Base-by-base conservation (phyloP, 2,329 filamentous ascomycete species). In the Fonsecaea erecta region DNA sequence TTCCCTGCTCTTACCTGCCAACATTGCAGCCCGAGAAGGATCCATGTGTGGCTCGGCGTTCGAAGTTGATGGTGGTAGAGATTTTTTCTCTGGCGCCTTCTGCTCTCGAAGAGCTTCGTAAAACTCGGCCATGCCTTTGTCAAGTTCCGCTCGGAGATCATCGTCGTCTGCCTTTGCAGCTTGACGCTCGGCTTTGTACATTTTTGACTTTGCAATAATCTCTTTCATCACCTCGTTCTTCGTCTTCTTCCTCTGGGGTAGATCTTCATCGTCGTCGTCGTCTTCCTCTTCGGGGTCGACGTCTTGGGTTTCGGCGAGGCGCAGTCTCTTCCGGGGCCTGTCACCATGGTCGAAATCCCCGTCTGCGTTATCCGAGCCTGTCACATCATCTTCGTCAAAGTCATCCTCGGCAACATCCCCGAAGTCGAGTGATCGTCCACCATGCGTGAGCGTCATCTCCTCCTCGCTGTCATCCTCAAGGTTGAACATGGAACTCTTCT, bases 161-260 rank as follows among this genome's bases (percentile, higher is more conserved):
- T 96, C 92, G 71, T 99, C 95, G 56, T 95, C 92, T 67, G 98
- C 95, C 75, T 97, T 97, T 30, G 88, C 87, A 66, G 92, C 89
- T 78, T 99, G 95, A 46, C 95, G 88, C 79, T 98, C 93, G 74
- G 94, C 93, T 79, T 97, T 98, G 84, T 97, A 86, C 68, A 91
- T 84, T 76, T 99, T 99, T 0, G 94, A 98, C 79, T 99, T 99
- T 66, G 93, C 92, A 71, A 99, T 97, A 67, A 99, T 85, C 77
- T 99, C 96, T 74, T 97, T 90, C 92, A 98, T 97, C 56, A 99
- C 91, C 77, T 99, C 95, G 60, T 95, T 91, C 79, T 97, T 98
- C 2, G 89, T 89, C 81, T 97, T 99, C 78, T 97, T 97, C 65
- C 90, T 86, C 72, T 94, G 90, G 0, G 92, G 93, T 68, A 88